Conservation (phyloP, 768 basidiomycete genomes). For the Termitomyces sp. region DNA sequence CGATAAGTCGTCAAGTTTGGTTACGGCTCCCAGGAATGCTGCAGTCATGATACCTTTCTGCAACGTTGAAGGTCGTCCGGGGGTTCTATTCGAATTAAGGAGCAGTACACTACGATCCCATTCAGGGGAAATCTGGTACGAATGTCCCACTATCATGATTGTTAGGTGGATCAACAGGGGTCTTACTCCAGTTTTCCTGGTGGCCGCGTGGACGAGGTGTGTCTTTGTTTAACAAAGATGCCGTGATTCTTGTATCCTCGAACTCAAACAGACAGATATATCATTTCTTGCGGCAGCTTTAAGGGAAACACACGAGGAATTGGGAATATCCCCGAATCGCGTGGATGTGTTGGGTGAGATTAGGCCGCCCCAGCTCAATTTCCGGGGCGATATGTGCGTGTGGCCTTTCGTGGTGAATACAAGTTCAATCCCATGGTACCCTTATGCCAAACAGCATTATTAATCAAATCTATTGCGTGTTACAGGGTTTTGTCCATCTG, state of each 20-base stretch:
- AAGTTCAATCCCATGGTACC: background rate
- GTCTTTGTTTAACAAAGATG: constrained; percentile 10
- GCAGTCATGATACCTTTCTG: constrained; percentile 77
- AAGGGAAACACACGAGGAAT: constrained; percentile 72
- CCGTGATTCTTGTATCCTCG: constrained; percentile 1
- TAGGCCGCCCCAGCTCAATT: constrained; percentile 57
- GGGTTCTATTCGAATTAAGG: constrained; percentile 70
- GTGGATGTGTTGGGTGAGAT: constrained; percentile 66
- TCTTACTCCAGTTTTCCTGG: constrained; percentile 63
- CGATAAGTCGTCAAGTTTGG: background rate
- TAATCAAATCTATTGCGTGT: constrained; percentile 7
- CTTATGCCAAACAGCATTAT: background rate
- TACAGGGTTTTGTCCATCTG: constrained; percentile 37
- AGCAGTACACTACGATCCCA: constrained; percentile 61
- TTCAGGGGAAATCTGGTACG: constrained; percentile 80
- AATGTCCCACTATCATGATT: background rate
- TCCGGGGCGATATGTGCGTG: constrained; percentile 56
- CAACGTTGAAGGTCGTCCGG: constrained; percentile 63
- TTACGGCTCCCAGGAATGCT: constrained; percentile 36
- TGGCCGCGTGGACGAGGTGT: constrained; percentile 62
- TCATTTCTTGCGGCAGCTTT: constrained; percentile 57
- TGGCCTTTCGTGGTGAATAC: constrained; percentile 74
- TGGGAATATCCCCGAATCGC: constrained; percentile 55
- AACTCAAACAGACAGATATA: constrained; percentile 38
- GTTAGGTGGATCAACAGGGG: background rate